Percentiles rank a stretch among this genome's conserved stretches.
Conservation (phyloP, 2,329 filamentous ascomycete genomes). For the Microsporum ferrugineum region DNA sequence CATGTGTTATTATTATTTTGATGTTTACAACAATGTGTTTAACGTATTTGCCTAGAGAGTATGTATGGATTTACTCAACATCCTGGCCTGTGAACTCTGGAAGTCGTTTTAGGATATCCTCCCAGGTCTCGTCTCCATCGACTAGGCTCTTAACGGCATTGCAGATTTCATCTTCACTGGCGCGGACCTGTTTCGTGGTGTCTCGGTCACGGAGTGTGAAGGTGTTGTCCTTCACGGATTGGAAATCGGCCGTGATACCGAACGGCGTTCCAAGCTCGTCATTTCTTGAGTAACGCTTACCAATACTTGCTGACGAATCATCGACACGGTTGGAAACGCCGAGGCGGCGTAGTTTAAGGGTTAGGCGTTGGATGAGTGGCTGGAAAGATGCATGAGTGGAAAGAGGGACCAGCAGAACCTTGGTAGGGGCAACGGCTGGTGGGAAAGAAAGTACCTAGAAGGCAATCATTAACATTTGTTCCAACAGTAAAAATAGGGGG, state of each 20-base stretch:
- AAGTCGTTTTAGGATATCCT: constrained; percentile 62
- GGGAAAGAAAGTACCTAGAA: constrained; percentile 59
- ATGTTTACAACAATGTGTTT: not conserved
- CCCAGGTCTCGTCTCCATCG: constrained; percentile 53
- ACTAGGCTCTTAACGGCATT: constrained; percentile 56
- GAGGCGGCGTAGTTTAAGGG: constrained; percentile 60
- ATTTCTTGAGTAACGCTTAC: constrained; percentile 88
- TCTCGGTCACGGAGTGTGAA: constrained; percentile 86
- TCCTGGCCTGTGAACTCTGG: constrained; percentile 75
- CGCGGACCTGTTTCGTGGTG: constrained; percentile 80
- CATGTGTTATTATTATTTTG: not conserved
- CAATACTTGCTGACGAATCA: constrained; percentile 81
- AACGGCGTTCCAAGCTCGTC: constrained; percentile 92
- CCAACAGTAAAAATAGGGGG: not conserved
- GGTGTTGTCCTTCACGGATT: constrained; percentile 76
- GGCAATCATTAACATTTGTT: not conserved
- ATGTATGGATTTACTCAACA: constrained; percentile 26
- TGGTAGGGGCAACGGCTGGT: constrained; percentile 75
- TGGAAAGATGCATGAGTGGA: constrained; percentile 71
- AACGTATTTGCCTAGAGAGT: no score
- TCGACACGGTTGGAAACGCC: constrained; percentile 79
- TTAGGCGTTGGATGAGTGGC: constrained; percentile 62
- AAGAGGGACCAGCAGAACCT: constrained; percentile 83
- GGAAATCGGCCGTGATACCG: constrained; percentile 90
- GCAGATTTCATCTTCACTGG: constrained; percentile 66